Evolutionary conservation across 2,329 filamentous ascomycete species (phyloP).

Genomic region (Daldinia eschscholtzii): DNA sequence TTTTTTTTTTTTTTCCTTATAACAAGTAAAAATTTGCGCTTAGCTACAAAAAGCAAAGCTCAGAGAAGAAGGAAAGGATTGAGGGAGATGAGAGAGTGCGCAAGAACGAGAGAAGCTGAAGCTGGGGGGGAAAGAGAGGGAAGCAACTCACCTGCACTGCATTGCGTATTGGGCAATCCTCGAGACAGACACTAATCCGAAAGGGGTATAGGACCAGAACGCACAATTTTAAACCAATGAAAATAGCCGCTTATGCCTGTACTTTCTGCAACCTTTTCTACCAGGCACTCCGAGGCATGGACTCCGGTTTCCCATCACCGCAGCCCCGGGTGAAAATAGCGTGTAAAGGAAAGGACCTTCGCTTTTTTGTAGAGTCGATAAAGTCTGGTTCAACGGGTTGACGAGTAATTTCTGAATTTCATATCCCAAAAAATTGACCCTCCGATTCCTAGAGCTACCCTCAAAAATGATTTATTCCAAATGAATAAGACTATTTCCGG

Average conservation of each 20-base stretch:
- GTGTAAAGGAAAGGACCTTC: constrained; percentile 13
- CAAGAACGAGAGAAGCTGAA: constrained; percentile 24
- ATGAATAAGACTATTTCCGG: constrained; percentile 13
- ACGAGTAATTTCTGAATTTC: constrained; percentile 1
- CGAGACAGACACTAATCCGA: constrained; percentile 32
- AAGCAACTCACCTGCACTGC: constrained; percentile 41
- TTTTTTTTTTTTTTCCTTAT: neutral
- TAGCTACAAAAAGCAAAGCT: constrained; percentile 21
- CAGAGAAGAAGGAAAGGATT: constrained; percentile 22
- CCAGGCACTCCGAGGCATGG: constrained; percentile 26
- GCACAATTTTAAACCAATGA: constrained; percentile 34
- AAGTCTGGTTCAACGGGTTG: constrained; percentile 17
- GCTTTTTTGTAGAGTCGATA: constrained; percentile 26
- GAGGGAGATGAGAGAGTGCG: constrained; percentile 34
- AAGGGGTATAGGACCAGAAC: constrained; percentile 24
- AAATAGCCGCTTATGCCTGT: constrained; percentile 23
- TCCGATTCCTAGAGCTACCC: constrained; percentile 3
- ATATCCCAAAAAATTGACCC: constrained; percentile 15
- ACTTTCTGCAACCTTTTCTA: constrained; percentile 31
- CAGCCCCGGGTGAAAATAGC: constrained; percentile 24
- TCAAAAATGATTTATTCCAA: constrained; percentile 19
- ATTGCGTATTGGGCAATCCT: constrained; percentile 39
- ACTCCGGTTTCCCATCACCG: constrained; percentile 35
- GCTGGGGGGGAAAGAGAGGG: constrained; percentile 30
- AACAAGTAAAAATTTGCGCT: constrained; percentile 29